These are phyloP conservation scores for Glebionis coronaria DNA, from an alignment of 129 eudicot species.

Conservation along the genomic window DNA sequence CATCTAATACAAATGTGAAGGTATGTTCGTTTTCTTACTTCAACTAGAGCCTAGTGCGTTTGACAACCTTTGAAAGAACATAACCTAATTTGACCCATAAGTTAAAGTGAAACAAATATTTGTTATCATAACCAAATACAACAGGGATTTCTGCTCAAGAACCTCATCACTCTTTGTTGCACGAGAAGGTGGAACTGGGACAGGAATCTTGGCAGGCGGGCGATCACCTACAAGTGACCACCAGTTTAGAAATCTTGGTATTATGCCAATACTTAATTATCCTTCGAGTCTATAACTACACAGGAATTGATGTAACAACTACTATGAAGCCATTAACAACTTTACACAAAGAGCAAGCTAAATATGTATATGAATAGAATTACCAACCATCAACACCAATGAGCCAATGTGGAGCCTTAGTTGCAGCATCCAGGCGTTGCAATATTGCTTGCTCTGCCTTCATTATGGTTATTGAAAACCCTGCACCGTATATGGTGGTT, in stretches of 20 bases:
- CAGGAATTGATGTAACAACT: background rate
- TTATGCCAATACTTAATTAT: background rate
- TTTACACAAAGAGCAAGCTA: constrained; percentile 7
- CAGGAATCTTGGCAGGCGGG: constrained; percentile 96
- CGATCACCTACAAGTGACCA: constrained; percentile 61
- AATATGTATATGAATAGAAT: constrained; percentile 9
- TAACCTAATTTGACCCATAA: background rate
- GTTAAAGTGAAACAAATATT: constrained; percentile 1
- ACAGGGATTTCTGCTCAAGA: constrained; percentile 16
- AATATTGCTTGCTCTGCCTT: constrained; percentile 71
- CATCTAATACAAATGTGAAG: no score
- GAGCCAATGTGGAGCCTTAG: constrained; percentile 96
- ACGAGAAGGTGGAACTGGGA: constrained; percentile 80
- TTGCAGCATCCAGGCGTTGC: constrained; percentile 79
- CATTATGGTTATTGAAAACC: constrained; percentile 87
- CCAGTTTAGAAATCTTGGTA: constrained; percentile 7
- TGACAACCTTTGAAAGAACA: no score
- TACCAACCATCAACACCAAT: constrained; percentile 84
- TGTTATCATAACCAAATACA: constrained; percentile 13
- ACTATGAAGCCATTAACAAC: constrained; percentile 6
- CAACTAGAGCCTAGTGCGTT: no score
- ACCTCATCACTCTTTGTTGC: constrained; percentile 68
- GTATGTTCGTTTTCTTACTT: no score
- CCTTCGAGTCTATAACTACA: constrained; percentile 5
- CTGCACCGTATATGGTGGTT: constrained; percentile 31